A percentile compares a stretch with the other conserved stretches of the same genome.
Evolutionary conservation across 352 stramenopile genomes (phyloP).

Genomic region (Phytophthora pinifolia): DNA sequence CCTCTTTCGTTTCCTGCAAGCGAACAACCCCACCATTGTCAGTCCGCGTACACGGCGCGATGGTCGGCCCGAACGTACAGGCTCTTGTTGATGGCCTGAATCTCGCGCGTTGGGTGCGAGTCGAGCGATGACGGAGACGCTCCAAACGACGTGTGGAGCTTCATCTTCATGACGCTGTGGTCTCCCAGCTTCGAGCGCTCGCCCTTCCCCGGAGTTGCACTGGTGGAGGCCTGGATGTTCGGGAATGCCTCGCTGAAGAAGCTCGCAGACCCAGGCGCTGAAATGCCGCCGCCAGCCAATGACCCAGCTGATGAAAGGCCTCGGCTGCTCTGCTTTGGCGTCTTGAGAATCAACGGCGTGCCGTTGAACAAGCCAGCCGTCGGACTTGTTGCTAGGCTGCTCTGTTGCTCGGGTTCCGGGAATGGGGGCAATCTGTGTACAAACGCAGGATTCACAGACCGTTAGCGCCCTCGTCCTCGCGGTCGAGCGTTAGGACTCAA

Average conservation of each 20-base stretch:
- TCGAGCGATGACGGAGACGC: conserved; percentile 29
- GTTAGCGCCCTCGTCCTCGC: conserved; percentile 4
- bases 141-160: conserved; percentile 66
- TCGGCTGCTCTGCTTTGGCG: conserved; percentile 10
- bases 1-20: conserved; percentile 62
- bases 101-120: conserved; percentile 57
- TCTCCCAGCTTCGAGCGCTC: conserved; percentile 63
- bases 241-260: conserved; percentile 62
- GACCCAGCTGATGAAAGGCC: conserved; percentile 20
- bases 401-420: conserved; percentile 33
- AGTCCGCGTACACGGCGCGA: no score
- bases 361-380: neutral
- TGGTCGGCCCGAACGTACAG: no score
- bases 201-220: conserved; percentile 58
- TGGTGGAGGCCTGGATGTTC: conserved; percentile 81
- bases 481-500: neutral
- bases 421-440: conserved; percentile 58
- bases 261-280: conserved; percentile 33
- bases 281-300: conserved; percentile 28
- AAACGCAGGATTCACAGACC: conserved; percentile 1
- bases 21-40: no score
- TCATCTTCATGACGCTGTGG: conserved; percentile 76
- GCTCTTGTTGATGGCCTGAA: conserved; percentile 85
- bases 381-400: conserved; percentile 5
- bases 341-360: conserved; percentile 12